Percentiles rank a stretch among this genome's conserved stretches.
phyloP scores from a whole-genome alignment of 2,329 filamentous ascomycete species.

The Akanthomyces dipterigenus region DNA sequence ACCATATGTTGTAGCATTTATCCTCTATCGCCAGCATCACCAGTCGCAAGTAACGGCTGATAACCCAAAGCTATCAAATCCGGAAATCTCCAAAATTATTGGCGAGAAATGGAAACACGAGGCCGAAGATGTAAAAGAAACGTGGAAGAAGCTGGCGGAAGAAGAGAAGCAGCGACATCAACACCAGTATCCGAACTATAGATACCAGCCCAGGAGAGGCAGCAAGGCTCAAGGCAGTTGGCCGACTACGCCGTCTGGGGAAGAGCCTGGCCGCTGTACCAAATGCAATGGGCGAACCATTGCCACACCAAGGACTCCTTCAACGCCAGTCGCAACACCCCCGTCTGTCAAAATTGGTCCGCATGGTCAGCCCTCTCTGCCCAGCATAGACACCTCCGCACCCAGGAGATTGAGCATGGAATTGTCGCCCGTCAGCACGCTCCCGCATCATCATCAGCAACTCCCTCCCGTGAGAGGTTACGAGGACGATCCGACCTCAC shows the following conservation, averaged over 20 bases:
- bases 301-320: slow-evolving; percentile 54
- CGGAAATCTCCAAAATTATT: slow-evolving; percentile 95
- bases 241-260: slow-evolving; percentile 30
- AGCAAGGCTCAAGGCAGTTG: slow-evolving; percentile 25
- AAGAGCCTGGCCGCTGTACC: slow-evolving; percentile 53
- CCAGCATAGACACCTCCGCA: slow-evolving; percentile 19
- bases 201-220: slow-evolving; percentile 79
- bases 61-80: slow-evolving; percentile 86
- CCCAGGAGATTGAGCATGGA: slow-evolving; percentile 24
- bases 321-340: slow-evolving; percentile 36
- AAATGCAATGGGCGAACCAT: slow-evolving; percentile 67
- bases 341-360: slow-evolving; percentile 24
- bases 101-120: slow-evolving; percentile 85
- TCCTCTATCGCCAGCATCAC: slow-evolving; percentile 90
- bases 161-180: slow-evolving; percentile 89
- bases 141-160: slow-evolving; percentile 86
- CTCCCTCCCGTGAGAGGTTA: slow-evolving; percentile 20
- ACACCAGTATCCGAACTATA: slow-evolving; percentile 85
- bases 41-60: slow-evolving; percentile 74
- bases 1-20: slow-evolving; percentile 64
- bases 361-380: slow-evolving; percentile 16
- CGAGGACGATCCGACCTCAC: slow-evolving; percentile 35
- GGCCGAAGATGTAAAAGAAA: slow-evolving; percentile 64
- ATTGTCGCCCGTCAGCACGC: slow-evolving; percentile 18
- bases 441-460: slow-evolving; percentile 18